Base-by-base conservation (phyloP, 1,284 basidiomycete species). In the Lentinula novae-zelandiae region DNA sequence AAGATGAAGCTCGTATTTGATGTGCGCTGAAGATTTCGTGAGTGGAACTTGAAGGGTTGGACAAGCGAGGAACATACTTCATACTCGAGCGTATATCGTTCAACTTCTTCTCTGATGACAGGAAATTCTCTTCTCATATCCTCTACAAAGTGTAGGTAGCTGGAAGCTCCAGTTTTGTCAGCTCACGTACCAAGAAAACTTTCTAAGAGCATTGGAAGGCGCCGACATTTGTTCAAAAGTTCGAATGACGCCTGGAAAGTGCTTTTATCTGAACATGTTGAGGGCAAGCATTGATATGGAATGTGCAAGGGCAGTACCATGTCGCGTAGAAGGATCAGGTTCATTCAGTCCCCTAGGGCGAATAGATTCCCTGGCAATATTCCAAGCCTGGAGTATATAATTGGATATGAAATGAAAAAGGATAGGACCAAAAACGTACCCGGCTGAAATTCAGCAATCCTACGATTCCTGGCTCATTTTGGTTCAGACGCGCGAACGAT, bases 381-480 rank as follows among this genome's bases (percentile, higher is more conserved):
- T 76, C 89, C 89, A 90, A 39, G 87, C 86, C 89, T 90, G 60
- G 22, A 22, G 22, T 36, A 9, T 4, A n/a, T 13, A 17, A 53
- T 53, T 33, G 58, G 59, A 48, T 39, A 22, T 15, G 7, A 15
- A 34, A 7, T 40, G 13, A 58, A 57, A 49, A 22, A 40, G 49
- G 33, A 31, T 12, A 22, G 8, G 40, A 15, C 31, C 20, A 57
- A 54, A 15, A 46, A 68, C 75, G 53, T 67, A 87, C 88, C 72
- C 86, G 78, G 64, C 85, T 87, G 70, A 87, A 89, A 2, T 74
- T 71, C 68, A 90, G 74, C 8, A 91, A 76, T 9, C 89, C 89
- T 9, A 82, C 73, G 61, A 90, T 88, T 5, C 88, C 88, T 50
- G 81, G 81, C 52, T 85, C 76, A 9, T 75, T 73, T 27, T 81